phyloP scores from a whole-genome alignment of 2,329 filamentous ascomycete genomes.

The Aulographum hederae region DNA sequence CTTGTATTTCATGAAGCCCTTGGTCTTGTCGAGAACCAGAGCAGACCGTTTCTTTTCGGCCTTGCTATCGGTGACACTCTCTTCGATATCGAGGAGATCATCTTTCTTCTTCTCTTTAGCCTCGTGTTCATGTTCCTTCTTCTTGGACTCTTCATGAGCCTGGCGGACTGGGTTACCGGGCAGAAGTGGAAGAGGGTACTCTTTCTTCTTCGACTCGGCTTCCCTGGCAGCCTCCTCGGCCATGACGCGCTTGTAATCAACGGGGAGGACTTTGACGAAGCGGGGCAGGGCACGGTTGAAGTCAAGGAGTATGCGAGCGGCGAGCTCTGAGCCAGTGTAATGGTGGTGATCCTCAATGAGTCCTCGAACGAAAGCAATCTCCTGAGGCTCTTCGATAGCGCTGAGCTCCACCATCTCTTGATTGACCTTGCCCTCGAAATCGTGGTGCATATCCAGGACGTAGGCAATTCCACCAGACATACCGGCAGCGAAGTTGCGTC shows the following conservation, averaged over 20 bases:
- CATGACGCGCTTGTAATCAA: constrained; percentile 90
- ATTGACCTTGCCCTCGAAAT: constrained; percentile 89
- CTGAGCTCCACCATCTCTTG: constrained; percentile 93
- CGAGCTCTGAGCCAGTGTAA: constrained; percentile 90
- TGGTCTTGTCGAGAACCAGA: constrained; percentile 90
- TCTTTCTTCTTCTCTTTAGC: constrained; percentile 48
- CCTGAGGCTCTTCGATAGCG: constrained; percentile 62
- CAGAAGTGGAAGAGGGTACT: constrained; percentile 64
- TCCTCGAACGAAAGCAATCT: constrained; percentile 79
- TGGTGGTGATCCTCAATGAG: constrained; percentile 95
- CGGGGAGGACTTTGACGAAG: constrained; percentile 84
- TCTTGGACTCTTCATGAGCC: constrained; percentile 33
- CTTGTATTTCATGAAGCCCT: constrained; percentile 93
- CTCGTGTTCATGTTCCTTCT: constrained; percentile 40
- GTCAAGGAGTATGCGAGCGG: constrained; percentile 83
- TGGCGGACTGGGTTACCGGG: constrained; percentile 43
- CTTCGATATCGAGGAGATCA: constrained; percentile 65
- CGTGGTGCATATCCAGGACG: constrained; percentile 71
- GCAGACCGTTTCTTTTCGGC: constrained; percentile 81
- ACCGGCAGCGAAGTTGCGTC: constrained; percentile 92
- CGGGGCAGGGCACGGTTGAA: constrained; percentile 80
- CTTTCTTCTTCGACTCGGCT: constrained; percentile 65
- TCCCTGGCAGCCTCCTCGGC: constrained; percentile 72
- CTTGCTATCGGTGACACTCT: constrained; percentile 68
- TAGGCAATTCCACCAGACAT: constrained; percentile 98